A percentile compares a stretch with the other conserved stretches of the same genome.
phyloP scores from a whole-genome alignment of 2,329 filamentous ascomycete genomes.

The Capronia epimyces region DNA sequence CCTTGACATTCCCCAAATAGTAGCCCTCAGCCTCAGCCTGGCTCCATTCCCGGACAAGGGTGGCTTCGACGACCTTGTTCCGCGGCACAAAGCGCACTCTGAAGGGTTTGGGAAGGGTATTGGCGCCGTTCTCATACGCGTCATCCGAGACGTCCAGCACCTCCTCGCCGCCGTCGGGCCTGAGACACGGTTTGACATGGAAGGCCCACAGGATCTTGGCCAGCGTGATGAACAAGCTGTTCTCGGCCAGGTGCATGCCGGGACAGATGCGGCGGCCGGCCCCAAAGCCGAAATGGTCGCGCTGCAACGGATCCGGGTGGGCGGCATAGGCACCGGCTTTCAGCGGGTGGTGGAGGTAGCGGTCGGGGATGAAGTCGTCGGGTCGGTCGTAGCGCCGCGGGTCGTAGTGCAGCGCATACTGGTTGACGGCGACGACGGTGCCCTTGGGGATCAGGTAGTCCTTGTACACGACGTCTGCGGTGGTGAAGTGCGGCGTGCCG shows the following conservation, averaged over 20 bases:
- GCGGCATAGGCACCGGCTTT: constrained; percentile 33
- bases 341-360: constrained; percentile 31
- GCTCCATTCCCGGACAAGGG: too few relatives aligned
- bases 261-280: constrained; percentile 33
- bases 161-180: constrained; percentile 22
- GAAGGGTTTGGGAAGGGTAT: constrained; percentile 35
- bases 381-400: constrained; percentile 29
- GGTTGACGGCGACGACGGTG: constrained; percentile 26
- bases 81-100: constrained; percentile 30
- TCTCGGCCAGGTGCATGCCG: constrained; percentile 34
- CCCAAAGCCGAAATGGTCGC: constrained; percentile 33
- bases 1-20: too few relatives aligned
- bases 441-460: constrained; percentile 26
- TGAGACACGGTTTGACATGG: constrained; percentile 19
- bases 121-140: constrained; percentile 33
- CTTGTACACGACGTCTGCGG: constrained; percentile 23
- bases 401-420: constrained; percentile 31
- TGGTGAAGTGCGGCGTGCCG: constrained; percentile 24
- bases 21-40: too few relatives aligned
- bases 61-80: too few relatives aligned
- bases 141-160: constrained; percentile 34
- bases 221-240: constrained; percentile 30
- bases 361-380: constrained; percentile 31
- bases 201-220: constrained; percentile 34
- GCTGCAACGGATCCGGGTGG: constrained; percentile 26